phyloP scores from a whole-genome alignment of 2,329 filamentous ascomycete species.

The Dryadomyces sulphureus region DNA sequence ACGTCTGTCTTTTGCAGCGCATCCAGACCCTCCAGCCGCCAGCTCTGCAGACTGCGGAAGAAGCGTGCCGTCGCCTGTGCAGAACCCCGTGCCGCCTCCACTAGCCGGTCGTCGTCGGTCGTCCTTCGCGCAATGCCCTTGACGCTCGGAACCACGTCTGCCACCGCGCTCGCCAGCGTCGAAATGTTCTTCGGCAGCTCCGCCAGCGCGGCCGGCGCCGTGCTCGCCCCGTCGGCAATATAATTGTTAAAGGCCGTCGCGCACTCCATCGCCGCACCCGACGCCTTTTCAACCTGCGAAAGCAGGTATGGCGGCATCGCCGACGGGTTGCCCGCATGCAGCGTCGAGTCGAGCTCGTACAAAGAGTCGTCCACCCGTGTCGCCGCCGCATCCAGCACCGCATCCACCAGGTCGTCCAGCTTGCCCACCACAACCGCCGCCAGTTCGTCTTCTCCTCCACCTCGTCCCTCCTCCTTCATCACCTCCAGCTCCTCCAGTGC shows the following conservation, averaged over 20 bases:
- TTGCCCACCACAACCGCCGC: conserved; percentile 80
- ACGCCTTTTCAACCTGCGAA: conserved; percentile 94
- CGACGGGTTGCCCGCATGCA: conserved; percentile 98
- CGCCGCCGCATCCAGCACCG: conserved; percentile 83
- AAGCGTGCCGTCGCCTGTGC: conserved; percentile 83
- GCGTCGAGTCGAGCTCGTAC: conserved; percentile 92
- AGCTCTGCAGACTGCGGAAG: conserved; percentile 87
- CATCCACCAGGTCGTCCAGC: conserved; percentile 96
- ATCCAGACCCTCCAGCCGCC: conserved; percentile 81
- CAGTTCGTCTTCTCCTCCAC: conserved; percentile 74
- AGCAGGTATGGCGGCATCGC: conserved; percentile 88
- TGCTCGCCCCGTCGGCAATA: conserved; percentile 89
- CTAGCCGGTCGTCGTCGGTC: conserved; percentile 88
- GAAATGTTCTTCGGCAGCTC: conserved; percentile 90
- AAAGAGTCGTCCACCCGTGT: conserved; percentile 90
- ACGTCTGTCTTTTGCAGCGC: conserved; percentile 89
- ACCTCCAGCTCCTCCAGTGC: conserved; percentile 86
- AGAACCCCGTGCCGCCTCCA: conserved; percentile 68
- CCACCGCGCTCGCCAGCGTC: conserved; percentile 76
- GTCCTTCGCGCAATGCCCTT: conserved; percentile 90
- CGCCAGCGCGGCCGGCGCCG: conserved; percentile 31
- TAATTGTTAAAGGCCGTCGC: conserved; percentile 98
- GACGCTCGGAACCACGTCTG: conserved; percentile 89
- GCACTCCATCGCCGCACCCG: conserved; percentile 88
- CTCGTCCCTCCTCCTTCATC: conserved; percentile 47